These are phyloP conservation scores for Mentha longifolia DNA, from an alignment of 257 asterid species.

Conservation along the genomic window DNA sequence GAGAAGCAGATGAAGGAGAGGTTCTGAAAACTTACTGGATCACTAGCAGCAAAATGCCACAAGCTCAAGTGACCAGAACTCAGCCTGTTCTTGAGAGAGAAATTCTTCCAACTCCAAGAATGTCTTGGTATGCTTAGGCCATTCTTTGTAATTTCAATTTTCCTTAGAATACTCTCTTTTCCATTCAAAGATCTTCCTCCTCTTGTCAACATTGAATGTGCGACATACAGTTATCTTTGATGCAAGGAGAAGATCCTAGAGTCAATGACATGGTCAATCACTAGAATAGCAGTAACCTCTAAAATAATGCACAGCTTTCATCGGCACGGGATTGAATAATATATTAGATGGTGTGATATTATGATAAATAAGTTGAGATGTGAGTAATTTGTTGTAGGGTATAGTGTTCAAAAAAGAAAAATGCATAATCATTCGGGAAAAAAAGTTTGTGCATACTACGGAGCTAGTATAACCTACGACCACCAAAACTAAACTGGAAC, in stretches of 20 bases:
- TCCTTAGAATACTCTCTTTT: not conserved
- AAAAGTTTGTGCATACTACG: too few species aligned
- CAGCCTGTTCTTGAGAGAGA: conserved; percentile 64
- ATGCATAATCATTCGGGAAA: too few species aligned
- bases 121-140: conserved; percentile 48
- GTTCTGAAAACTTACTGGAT: conserved; percentile 53
- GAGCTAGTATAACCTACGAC: not conserved
- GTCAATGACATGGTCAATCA: not conserved
- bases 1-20: conserved; percentile 73
- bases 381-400: too few species aligned
- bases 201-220: not conserved
- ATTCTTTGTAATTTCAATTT: not conserved
- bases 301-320: too few species aligned
- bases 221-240: not conserved
- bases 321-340: too few species aligned
- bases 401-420: too few species aligned
- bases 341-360: too few species aligned
- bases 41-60: conserved; percentile 70
- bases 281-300: not conserved
- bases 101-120: conserved; percentile 55
- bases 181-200: not conserved
- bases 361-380: too few species aligned
- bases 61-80: conserved; percentile 70
- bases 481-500: not conserved
- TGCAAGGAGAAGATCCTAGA: not conserved